Conservation (phyloP, 257 asterid genomes). For the Rauvolfia tetraphylla region DNA sequence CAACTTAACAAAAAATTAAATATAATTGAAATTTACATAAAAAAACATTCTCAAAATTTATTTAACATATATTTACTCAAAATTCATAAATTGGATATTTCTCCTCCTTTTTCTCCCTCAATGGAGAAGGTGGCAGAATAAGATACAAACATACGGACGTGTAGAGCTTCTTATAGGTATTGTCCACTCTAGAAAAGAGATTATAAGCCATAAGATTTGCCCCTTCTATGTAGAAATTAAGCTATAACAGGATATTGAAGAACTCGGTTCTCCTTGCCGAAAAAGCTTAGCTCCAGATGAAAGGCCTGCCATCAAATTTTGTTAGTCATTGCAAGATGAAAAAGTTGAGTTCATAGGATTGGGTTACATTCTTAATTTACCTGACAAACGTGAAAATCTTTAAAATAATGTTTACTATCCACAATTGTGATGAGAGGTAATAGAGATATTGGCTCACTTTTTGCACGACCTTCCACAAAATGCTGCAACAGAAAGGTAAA, state of each 20-base stretch:
- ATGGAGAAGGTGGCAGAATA: no score
- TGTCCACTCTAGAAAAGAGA: conserved; percentile 86
- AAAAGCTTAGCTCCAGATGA: conserved; percentile 92
- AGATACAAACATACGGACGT: conserved; percentile 49
- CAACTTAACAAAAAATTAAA: no score
- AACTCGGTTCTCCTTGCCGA: conserved; percentile 81
- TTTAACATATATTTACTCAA: no score
- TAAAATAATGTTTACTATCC: conserved; percentile 66
- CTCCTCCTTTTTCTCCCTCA: no score
- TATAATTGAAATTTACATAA: no score
- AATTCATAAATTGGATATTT: no score
- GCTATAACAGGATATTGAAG: conserved; percentile 97
- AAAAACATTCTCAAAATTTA: no score
- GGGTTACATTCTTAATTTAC: conserved; percentile 33
- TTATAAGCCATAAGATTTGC: conserved; percentile 88
- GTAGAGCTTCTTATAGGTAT: conserved; percentile 83
- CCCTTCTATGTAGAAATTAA: conserved; percentile 88
- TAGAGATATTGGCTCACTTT: conserved; percentile 93
- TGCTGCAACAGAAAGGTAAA: conserved; percentile 54
- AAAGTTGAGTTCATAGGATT: background rate
- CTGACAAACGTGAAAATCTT: conserved; percentile 90
- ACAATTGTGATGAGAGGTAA: conserved; percentile 76
- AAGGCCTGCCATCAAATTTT: conserved; percentile 61
- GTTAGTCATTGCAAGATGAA: conserved; percentile 26
- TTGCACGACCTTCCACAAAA: conserved; percentile 99